A percentile compares a stretch with the other conserved stretches of the same genome.
Evolutionary conservation across 2,329 filamentous ascomycete species (phyloP).

Genomic region (Orbilia oligospora): DNA sequence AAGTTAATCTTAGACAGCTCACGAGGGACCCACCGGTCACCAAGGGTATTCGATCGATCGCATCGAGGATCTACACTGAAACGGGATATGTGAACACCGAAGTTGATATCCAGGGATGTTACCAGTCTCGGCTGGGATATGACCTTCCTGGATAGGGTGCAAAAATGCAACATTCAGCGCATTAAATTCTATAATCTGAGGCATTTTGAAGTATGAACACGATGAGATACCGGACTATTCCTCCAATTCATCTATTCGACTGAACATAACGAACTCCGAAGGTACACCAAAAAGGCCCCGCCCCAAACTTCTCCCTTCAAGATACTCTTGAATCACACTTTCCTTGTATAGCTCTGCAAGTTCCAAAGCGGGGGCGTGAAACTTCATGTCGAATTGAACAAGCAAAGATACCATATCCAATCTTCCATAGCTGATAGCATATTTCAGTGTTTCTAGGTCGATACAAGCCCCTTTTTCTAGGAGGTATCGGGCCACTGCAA

Average conservation of each 20-base stretch:
- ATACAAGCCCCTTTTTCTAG: conserved; percentile 16
- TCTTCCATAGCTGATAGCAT: conserved; percentile 12
- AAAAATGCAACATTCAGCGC: not conserved
- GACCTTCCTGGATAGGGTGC: not conserved
- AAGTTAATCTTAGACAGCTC: not conserved
- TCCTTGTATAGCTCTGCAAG: not conserved
- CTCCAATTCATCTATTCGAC: not conserved
- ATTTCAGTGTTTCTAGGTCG: conserved; percentile 1
- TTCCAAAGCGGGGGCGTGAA: not conserved
- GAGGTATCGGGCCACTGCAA: conserved; percentile 29
- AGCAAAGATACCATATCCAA: conserved; percentile 51
- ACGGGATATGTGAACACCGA: not conserved
- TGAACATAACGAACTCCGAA: conserved; percentile 14
- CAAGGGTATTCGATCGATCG: not conserved
- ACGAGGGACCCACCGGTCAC: not conserved
- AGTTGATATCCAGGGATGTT: not conserved
- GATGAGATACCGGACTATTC: not conserved
- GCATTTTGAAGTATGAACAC: not conserved
- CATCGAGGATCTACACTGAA: not conserved
- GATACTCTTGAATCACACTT: conserved; percentile 23
- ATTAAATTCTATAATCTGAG: not conserved
- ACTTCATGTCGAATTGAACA: conserved; percentile 17
- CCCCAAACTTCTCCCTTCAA: not conserved
- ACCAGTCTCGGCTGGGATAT: not conserved
- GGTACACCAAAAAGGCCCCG: not conserved